A percentile compares a stretch with the other conserved stretches of the same genome.
phyloP scores from a whole-genome alignment of 2,329 filamentous ascomycete species.

The Dactylellina cionopaga region DNA sequence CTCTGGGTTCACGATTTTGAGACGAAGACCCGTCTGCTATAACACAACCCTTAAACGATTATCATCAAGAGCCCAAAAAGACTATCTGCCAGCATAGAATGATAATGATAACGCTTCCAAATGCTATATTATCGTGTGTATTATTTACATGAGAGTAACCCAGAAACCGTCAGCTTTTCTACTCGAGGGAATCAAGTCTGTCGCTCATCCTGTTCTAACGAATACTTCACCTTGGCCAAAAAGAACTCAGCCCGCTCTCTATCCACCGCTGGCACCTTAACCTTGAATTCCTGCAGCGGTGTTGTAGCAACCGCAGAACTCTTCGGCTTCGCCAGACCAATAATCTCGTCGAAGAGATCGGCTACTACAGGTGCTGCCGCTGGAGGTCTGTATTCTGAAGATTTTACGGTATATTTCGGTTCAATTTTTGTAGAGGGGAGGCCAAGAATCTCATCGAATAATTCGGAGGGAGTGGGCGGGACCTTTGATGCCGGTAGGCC shows the following conservation, averaged over 20 bases:
- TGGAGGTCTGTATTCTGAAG: conserved; percentile 61
- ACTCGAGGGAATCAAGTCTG: too few relatives aligned
- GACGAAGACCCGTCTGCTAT: too few relatives aligned
- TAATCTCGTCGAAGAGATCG: conserved; percentile 86
- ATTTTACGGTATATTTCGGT: conserved; percentile 74
- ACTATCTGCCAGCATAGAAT: too few relatives aligned
- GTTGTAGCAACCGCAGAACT: conserved; percentile 62
- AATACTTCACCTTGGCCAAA: conserved; percentile 83
- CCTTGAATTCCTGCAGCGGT: conserved; percentile 79
- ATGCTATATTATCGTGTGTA: too few relatives aligned
- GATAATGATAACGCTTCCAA: too few relatives aligned
- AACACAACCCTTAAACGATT: too few relatives aligned
- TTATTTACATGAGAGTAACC: too few relatives aligned
- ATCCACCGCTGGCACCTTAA: conserved; percentile 81
- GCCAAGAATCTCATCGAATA: conserved; percentile 90
- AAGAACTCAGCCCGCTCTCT: conserved; percentile 83
- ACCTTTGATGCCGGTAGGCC: conserved; percentile 76
- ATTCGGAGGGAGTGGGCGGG: conserved; percentile 67
- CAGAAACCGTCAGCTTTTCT: too few relatives aligned
- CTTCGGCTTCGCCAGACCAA: conserved; percentile 63
- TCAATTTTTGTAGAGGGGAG: conserved; percentile 70
- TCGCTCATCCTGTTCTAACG: conserved; percentile 82
- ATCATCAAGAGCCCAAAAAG: too few relatives aligned
- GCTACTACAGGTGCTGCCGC: conserved; percentile 62
- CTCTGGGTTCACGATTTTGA: too few relatives aligned